Evolutionary conservation across 805 yeast species (phyloP).

Genomic region (Candida chauliodis): DNA sequence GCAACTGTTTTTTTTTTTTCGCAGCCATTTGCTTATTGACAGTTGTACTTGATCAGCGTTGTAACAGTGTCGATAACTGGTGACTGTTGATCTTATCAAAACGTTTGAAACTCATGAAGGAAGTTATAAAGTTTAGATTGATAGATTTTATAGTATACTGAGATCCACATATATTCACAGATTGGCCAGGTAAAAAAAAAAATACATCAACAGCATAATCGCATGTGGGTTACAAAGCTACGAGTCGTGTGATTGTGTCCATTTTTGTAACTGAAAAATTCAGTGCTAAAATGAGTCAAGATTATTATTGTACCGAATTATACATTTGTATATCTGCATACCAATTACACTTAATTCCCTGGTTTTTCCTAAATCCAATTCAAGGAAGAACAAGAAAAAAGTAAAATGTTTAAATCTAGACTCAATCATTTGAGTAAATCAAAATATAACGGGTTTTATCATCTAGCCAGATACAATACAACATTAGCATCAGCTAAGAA

Average conservation of each 20-base stretch:
- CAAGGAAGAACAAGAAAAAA: not conserved
- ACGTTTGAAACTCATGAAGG: too few relatives aligned
- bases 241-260: too few relatives aligned
- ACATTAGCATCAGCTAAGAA: slow-evolving; percentile 11
- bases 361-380: not conserved
- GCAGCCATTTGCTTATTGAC: slow-evolving; percentile 8
- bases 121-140: not conserved
- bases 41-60: too few relatives aligned
- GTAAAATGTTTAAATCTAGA: not conserved
- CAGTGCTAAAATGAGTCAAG: slow-evolving; percentile 4
- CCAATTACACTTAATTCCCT: not conserved
- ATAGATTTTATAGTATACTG: not conserved
- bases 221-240: too few relatives aligned
- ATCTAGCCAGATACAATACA: slow-evolving; percentile 6
- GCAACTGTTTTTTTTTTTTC: slow-evolving; percentile 4
- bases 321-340: slow-evolving; percentile 5
- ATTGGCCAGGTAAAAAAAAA: too few relatives aligned
- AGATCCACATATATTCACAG: not conserved
- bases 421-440: too few relatives aligned
- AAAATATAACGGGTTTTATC: too few relatives aligned
- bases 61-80: too few relatives aligned
- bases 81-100: too few relatives aligned
- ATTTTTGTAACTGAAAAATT: slow-evolving; percentile 4
- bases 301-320: not conserved
- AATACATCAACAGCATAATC: not conserved